A percentile compares a stretch with the other conserved stretches of the same genome.
These are phyloP conservation scores for Gynochthodes officinalis DNA, from an alignment of 257 asterid genomes.

Conservation along the genomic window DNA sequence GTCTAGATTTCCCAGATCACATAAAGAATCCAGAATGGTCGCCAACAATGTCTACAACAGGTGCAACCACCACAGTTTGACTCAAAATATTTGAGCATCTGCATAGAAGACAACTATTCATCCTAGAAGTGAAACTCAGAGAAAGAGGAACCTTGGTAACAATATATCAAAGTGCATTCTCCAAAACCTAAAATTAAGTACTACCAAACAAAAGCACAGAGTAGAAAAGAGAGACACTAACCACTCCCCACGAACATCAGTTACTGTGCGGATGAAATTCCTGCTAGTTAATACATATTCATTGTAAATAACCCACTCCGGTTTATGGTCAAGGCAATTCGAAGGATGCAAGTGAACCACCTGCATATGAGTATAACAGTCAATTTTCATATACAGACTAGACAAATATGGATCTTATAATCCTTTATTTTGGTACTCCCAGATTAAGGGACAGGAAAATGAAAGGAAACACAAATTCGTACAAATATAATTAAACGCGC, in stretches of 20 bases:
- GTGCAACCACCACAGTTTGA: too few relatives aligned
- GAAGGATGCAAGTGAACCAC: slow-evolving; percentile 94
- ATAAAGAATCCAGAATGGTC: too few relatives aligned
- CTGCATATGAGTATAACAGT: slow-evolving; percentile 29
- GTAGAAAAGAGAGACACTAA: slow-evolving; percentile 23
- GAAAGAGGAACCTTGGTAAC: not conserved
- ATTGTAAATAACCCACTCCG: slow-evolving; percentile 96
- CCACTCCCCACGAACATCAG: slow-evolving; percentile 98
- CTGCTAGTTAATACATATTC: slow-evolving; percentile 91
- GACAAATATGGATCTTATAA: too few relatives aligned
- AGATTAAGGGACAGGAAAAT: not conserved
- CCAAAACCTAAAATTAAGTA: not conserved
- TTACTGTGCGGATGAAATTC: slow-evolving; percentile 89
- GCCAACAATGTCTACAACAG: too few relatives aligned
- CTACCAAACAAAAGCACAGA: not conserved
- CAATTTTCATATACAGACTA: not conserved
- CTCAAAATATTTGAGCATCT: too few relatives aligned
- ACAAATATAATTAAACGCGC: not conserved
- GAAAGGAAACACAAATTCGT: not conserved
- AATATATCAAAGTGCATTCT: not conserved
- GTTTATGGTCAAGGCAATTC: slow-evolving; percentile 91
- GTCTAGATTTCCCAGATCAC: not conserved
- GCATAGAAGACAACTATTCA: too few relatives aligned
- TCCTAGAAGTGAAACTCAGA: too few relatives aligned
- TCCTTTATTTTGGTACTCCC: not conserved